phyloP scores from a whole-genome alignment of 768 basidiomycete genomes.

The Brasilioporus rufonigricans region DNA sequence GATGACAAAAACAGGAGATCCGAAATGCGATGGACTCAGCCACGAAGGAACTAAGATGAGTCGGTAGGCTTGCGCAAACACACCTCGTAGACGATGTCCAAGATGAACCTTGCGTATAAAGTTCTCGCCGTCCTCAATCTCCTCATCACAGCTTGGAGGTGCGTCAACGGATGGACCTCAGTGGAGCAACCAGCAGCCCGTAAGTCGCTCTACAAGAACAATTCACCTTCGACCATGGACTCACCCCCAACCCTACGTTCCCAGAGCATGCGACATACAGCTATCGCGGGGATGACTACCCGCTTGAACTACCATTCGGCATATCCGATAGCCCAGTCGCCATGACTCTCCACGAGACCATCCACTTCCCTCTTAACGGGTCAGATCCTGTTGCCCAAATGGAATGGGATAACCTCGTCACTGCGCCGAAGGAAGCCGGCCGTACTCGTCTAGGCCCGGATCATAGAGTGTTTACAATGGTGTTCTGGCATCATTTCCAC shows the following conservation, averaged over 20 bases:
- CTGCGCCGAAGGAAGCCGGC: constrained; percentile 4
- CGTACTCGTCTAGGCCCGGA: constrained; percentile 15
- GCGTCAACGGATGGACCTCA: background rate
- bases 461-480: constrained; percentile 8
- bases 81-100: background rate
- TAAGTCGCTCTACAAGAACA: background rate
- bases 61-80: background rate
- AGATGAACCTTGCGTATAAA: constrained; percentile 2
- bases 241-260: background rate
- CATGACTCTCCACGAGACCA: constrained; percentile 13
- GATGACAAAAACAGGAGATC: background rate
- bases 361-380: constrained; percentile 6
- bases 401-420: constrained; percentile 13
- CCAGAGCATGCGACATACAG: background rate
- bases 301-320: constrained; percentile 4
- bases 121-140: no score
- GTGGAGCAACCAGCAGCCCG: background rate
- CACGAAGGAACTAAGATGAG: background rate
- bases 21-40: background rate
- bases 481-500: no score
- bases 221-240: background rate
- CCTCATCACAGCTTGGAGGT: constrained; percentile 4
- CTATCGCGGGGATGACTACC: constrained; percentile 14
- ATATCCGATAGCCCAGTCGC: constrained; percentile 3
- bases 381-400: constrained; percentile 2